Evolutionary conservation across 352 stramenopile species (phyloP), one percentile per base, ranked within the genome.

Genomic region (Globisporangium heterothallicum): DNA sequence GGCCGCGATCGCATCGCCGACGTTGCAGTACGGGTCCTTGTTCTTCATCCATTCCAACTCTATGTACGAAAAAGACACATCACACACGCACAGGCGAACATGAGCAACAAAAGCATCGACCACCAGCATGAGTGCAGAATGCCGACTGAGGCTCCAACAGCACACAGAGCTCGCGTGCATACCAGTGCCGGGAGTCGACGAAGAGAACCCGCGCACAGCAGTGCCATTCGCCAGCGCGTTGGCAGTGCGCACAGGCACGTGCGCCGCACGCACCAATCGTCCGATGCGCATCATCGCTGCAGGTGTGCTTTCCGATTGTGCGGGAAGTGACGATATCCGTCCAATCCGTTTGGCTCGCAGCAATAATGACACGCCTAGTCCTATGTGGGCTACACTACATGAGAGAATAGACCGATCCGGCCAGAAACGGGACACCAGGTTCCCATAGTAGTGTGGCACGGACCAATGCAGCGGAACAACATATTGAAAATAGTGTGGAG

Each of bases 1-100:
- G 45, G 72, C 63, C 18, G 78, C 80, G 35, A 97, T 94, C 16
- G 74, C 80, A 35, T 88, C 72, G 44, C 77, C 68, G 14, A 97
- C 71, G 54, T 97, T 97, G 68, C 93, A 97, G 56, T 74, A 85
- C 43, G 82, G 72, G 61, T 96, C 77, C 21, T 71, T 67, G 44
- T 79, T 79, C 57, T 75, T 83, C 76, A 90, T 86, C 78, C 78
- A 90, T 42, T 82, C 78, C 22, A 90, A 56, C 38, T 82, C 78
- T 87, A 49, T 34, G 34, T 14, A 26, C 16, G 3, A 13, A 25
- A 10, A 7, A 18, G 40, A 32, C 19, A 22, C 41, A 42, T n/a
- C 18, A 42, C 27, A 42, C 42, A 21, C 7, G 36, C 13, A 29
- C n/a, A 45, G 3, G 9, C 18, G 24, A 12, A n/a, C 42, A 22